Percentiles rank a stretch among this genome's conserved stretches.
phyloP scores from a whole-genome alignment of 306 rosid genomes.

The Pachyrhizus erosus region DNA sequence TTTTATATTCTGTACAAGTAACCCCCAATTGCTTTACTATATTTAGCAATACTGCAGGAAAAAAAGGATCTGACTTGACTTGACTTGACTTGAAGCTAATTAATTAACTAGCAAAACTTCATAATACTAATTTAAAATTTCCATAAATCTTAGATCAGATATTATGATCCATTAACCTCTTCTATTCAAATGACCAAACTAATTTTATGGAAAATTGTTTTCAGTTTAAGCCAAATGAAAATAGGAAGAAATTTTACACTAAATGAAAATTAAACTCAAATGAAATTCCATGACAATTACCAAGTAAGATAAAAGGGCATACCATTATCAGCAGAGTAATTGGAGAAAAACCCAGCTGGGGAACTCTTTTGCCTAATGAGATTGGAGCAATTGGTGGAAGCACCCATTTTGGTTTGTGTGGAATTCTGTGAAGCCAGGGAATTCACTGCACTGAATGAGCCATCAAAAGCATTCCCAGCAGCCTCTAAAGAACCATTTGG shows the following conservation, averaged over 20 bases:
- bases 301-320: conserved; percentile 9
- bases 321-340: conserved; percentile 61
- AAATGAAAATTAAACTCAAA: not conserved
- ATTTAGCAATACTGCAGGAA: not conserved
- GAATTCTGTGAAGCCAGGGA: conserved; percentile 43
- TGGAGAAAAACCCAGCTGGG: conserved; percentile 71
- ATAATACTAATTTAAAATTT: not conserved
- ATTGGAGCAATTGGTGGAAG: conserved; percentile 53
- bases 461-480: conserved; percentile 46
- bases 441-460: conserved; percentile 47
- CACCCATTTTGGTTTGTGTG: conserved; percentile 44
- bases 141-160: not conserved
- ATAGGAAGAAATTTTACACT: not conserved
- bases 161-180: conserved; percentile 1
- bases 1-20: conserved; percentile 31
- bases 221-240: not conserved
- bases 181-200: not conserved
- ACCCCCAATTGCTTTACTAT: conserved; percentile 26
- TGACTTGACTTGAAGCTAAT: conserved; percentile 27
- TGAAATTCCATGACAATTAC: not conserved
- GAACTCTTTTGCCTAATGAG: conserved; percentile 75
- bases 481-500: conserved; percentile 15
- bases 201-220: not conserved
- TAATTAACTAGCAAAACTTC: not conserved
- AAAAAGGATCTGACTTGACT: conserved; percentile 32